A percentile compares a stretch with the other conserved stretches of the same genome.
These are phyloP conservation scores for Plasmodium vivax DNA, from an alignment of 169 alveolate genomes.

Conservation along the genomic window DNA sequence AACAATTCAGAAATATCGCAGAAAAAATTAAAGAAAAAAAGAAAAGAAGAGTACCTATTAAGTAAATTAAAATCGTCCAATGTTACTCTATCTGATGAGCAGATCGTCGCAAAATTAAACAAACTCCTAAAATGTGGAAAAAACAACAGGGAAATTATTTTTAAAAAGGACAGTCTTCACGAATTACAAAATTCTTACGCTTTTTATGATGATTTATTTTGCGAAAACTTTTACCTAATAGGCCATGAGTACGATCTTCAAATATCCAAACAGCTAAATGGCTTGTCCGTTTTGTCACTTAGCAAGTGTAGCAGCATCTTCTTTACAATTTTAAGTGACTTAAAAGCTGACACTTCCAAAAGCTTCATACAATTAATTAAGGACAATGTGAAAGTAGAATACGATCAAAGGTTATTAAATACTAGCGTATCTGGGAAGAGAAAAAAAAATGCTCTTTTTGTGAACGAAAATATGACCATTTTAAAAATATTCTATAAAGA, in stretches of 20 bases:
- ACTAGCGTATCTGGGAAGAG: conserved; percentile 67
- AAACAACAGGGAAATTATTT: neutral
- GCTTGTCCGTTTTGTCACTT: conserved; percentile 26
- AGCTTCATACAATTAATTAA: conserved; percentile 39
- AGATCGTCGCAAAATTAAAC: conserved; percentile 23
- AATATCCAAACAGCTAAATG: conserved; percentile 37
- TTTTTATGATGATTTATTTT: conserved; percentile 55
- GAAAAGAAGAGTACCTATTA: conserved; percentile 47
- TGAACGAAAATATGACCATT: conserved; percentile 29
- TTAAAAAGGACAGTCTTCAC: conserved; percentile 10
- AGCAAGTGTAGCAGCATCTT: conserved; percentile 32
- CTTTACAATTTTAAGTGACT: conserved; percentile 27
- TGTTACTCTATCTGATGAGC: conserved; percentile 19
- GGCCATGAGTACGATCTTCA: conserved; percentile 35
- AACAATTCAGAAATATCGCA: conserved; percentile 36
- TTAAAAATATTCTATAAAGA: conserved; percentile 39
- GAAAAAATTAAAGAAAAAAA: conserved; percentile 22
- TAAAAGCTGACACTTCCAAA: conserved; percentile 6
- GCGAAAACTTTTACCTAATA: neutral
- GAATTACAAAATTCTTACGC: conserved; percentile 35
- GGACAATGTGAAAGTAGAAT: conserved; percentile 48
- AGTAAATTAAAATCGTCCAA: conserved; percentile 11
- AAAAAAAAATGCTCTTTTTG: conserved; percentile 49
- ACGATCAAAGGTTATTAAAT: conserved; percentile 43
- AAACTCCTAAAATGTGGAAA: conserved; percentile 26